Conservation (phyloP, 2,329 filamentous ascomycete genomes). For the Fusarium domesticum region DNA sequence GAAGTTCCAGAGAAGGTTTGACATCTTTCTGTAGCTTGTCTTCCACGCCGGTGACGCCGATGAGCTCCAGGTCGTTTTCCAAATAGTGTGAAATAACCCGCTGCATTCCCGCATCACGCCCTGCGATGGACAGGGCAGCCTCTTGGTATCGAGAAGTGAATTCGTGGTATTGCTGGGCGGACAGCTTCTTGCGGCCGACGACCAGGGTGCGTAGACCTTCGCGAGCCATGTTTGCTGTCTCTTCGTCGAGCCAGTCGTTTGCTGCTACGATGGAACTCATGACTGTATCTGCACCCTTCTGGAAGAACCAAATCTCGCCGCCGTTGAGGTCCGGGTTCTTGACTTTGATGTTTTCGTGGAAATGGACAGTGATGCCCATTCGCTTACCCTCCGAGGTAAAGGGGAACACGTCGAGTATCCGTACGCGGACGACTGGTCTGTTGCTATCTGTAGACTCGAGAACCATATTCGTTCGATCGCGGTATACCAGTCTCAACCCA, state of each 20-base stretch:
- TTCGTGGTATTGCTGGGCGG: constrained; percentile 72
- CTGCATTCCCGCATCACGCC: constrained; percentile 79
- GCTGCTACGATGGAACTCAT: constrained; percentile 94
- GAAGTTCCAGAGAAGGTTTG: constrained; percentile 88
- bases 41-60: constrained; percentile 97
- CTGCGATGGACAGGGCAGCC: constrained; percentile 75
- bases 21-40: constrained; percentile 95
- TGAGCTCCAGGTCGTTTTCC: constrained; percentile 83
- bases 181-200: constrained; percentile 86
- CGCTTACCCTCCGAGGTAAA: constrained; percentile 98
- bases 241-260: constrained; percentile 98
- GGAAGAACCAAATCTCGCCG: constrained; percentile 95
- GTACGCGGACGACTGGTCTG: constrained; percentile 74
- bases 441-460: constrained; percentile 75
- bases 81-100: constrained; percentile 75
- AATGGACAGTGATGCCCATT: constrained; percentile 95
- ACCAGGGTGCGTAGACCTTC: constrained; percentile 93
- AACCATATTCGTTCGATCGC: constrained; percentile 82
- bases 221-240: constrained; percentile 98
- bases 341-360: constrained; percentile 57
- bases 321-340: constrained; percentile 49
- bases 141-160: constrained; percentile 74
- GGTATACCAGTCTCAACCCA: constrained; percentile 77
- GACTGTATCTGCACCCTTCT: constrained; percentile 97
- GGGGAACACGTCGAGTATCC: constrained; percentile 90